phyloP scores from a whole-genome alignment of 2,329 filamentous ascomycete species.

The Orbilia ellipsospora region DNA sequence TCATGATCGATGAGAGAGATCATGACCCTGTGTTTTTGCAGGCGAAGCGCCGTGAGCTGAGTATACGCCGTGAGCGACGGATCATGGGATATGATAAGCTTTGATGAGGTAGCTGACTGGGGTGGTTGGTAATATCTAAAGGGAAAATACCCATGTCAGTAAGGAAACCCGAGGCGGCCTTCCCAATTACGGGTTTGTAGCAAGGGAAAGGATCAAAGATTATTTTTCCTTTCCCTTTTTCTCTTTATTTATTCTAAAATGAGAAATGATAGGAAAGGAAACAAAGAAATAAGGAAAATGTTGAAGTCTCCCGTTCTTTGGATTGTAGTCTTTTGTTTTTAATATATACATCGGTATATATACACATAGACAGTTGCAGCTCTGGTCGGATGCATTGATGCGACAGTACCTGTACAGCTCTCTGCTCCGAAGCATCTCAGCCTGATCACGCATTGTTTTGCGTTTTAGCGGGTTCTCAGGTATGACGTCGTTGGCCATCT shows the following conservation, averaged over 20 bases:
- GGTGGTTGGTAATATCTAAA: conserved; percentile 45
- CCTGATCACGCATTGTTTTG: conserved; percentile 40
- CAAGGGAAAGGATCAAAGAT: not conserved
- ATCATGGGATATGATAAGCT: conserved; percentile 62
- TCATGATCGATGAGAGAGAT: conserved; percentile 66
- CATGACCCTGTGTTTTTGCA: conserved; percentile 66
- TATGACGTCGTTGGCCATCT: conserved; percentile 53
- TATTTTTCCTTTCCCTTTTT: no score
- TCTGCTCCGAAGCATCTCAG: conserved; percentile 39
- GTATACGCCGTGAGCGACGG: conserved; percentile 65
- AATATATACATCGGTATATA: not conserved
- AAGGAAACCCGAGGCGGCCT: not conserved
- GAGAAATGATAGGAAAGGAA: no score
- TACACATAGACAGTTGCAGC: not conserved
- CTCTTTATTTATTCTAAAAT: no score
- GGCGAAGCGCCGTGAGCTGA: conserved; percentile 67
- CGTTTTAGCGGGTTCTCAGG: conserved; percentile 38
- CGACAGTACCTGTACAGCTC: conserved; percentile 45
- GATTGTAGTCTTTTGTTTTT: no score
- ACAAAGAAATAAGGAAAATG: no score
- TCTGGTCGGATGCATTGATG: not conserved
- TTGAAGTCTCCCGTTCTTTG: no score
- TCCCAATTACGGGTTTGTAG: no score
- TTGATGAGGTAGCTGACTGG: conserved; percentile 21
- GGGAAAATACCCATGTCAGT: conserved; percentile 32